Evolutionary conservation across 1,284 basidiomycete species (phyloP).

Genomic region (Stereum hirsutum): DNA sequence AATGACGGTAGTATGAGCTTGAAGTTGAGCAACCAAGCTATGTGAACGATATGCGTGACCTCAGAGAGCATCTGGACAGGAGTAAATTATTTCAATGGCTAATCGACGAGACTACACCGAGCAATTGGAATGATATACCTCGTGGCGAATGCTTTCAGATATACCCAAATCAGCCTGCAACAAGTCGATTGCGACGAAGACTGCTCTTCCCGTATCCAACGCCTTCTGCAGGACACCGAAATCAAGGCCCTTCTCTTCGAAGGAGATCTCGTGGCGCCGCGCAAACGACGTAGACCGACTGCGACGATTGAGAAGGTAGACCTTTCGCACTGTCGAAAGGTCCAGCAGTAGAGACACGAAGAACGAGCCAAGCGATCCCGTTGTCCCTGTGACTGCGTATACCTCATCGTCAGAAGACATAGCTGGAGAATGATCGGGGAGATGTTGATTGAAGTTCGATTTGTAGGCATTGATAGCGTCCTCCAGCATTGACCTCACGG

Average conservation of each 20-base stretch:
- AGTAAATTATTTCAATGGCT: not conserved
- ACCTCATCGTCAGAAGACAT: not conserved
- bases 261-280: not conserved
- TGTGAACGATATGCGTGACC: constrained; percentile 17
- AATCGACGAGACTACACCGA: not conserved
- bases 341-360: constrained; percentile 1
- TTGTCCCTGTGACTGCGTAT: constrained; percentile 4
- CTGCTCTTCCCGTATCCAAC: not conserved
- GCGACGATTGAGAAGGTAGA: constrained; percentile 5
- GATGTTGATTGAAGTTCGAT: not conserved
- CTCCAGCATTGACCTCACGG: not conserved
- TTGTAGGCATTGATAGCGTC: not conserved
- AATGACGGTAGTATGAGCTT: constrained; percentile 11
- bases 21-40: constrained; percentile 15
- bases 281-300: not conserved
- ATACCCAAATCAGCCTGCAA: not conserved
- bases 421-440: not conserved
- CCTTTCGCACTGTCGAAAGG: not conserved
- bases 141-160: not conserved
- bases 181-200: constrained; percentile 1
- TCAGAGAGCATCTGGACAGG: constrained; percentile 7
- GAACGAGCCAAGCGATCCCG: constrained; percentile 2
- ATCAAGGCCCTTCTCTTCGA: constrained; percentile 1
- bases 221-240: not conserved
- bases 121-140: too few species aligned